These are phyloP conservation scores for Mrakia frigida DNA, from an alignment of 768 basidiomycete species.

Conservation along the genomic window DNA sequence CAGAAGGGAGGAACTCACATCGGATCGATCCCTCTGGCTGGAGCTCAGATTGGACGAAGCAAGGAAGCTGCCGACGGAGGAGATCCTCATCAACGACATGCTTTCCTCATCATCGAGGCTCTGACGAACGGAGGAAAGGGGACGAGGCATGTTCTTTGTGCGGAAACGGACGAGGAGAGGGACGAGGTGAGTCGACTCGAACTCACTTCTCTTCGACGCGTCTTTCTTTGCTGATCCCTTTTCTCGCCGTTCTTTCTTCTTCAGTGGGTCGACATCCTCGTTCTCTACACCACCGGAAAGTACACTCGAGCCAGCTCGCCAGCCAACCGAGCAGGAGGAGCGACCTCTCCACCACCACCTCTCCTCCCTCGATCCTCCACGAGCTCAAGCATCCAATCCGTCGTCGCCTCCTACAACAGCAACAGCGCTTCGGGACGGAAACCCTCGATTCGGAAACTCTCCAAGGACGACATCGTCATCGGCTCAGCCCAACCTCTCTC, in stretches of 20 bases:
- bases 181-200: constrained; percentile 50
- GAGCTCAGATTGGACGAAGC: constrained; percentile 93
- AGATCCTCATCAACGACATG: constrained; percentile 90
- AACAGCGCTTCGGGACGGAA: constrained; percentile 25
- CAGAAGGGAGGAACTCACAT: constrained; percentile 86
- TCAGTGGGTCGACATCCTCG: constrained; percentile 84
- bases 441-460: constrained; percentile 23
- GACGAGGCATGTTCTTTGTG: constrained; percentile 86
- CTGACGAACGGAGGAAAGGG: constrained; percentile 30
- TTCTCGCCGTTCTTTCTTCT: neutral
- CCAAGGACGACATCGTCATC: constrained; percentile 58
- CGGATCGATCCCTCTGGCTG: constrained; percentile 83
- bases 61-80: constrained; percentile 48
- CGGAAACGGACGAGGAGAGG: constrained; percentile 87
- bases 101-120: constrained; percentile 87
- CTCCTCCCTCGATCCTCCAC: constrained; percentile 43
- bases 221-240: neutral
- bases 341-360: constrained; percentile 3
- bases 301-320: constrained; percentile 21
- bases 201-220: neutral
- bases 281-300: constrained; percentile 75
- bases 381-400: constrained; percentile 44
- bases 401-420: constrained; percentile 40
- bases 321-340: neutral
- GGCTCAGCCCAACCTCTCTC: constrained; percentile 56